phyloP scores from a whole-genome alignment of 2,329 filamentous ascomycete species.

The Xylaria digitata region DNA sequence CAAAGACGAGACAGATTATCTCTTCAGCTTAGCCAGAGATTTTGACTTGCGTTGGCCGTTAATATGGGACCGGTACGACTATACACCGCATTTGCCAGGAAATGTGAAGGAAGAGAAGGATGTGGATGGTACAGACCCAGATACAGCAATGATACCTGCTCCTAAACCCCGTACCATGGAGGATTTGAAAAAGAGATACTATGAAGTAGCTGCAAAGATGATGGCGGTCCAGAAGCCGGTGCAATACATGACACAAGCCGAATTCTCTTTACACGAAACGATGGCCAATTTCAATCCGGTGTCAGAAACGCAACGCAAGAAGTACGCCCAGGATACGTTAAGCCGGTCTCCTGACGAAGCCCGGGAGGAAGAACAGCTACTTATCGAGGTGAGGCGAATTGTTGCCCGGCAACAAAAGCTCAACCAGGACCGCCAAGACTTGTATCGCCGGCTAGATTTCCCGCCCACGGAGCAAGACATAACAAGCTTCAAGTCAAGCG shows the following conservation, averaged over 20 bases:
- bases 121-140: slow-evolving; percentile 56
- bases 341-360: slow-evolving; percentile 87
- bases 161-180: slow-evolving; percentile 77
- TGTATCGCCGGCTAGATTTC: slow-evolving; percentile 88
- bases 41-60: slow-evolving; percentile 92
- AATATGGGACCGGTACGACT: slow-evolving; percentile 94
- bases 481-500: slow-evolving; percentile 81
- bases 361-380: slow-evolving; percentile 87
- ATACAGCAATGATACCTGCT: slow-evolving; percentile 65
- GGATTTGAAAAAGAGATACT: slow-evolving; percentile 91
- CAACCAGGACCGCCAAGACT: slow-evolving; percentile 86
- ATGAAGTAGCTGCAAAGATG: slow-evolving; percentile 84
- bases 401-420: slow-evolving; percentile 86
- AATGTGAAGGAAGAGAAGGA: slow-evolving; percentile 54
- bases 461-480: slow-evolving; percentile 77
- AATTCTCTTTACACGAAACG: slow-evolving; percentile 84
- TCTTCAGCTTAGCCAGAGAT: slow-evolving; percentile 78
- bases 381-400: slow-evolving; percentile 92
- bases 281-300: slow-evolving; percentile 88
- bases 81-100: slow-evolving; percentile 58
- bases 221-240: slow-evolving; percentile 83
- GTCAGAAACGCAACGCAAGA: slow-evolving; percentile 83
- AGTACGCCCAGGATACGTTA: slow-evolving; percentile 83
- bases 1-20: slow-evolving; percentile 92
- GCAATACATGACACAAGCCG: slow-evolving; percentile 86